phyloP scores from a whole-genome alignment of 345 rosid species.

The Gossypium longicalyx region DNA sequence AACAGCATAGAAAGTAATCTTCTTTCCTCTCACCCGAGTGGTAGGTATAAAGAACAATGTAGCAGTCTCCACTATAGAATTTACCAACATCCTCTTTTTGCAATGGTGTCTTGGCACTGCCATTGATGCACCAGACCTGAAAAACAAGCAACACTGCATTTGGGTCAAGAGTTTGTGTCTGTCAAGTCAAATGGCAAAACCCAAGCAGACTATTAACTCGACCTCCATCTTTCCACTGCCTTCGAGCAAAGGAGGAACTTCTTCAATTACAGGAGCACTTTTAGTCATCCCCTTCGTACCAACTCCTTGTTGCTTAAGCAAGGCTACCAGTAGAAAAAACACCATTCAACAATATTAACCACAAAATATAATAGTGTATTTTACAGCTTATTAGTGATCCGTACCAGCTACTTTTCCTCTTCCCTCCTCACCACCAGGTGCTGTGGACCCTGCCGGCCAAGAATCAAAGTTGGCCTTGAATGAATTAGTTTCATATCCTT shows the following conservation, averaged over 20 bases:
- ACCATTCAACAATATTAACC: slow-evolving; percentile 21
- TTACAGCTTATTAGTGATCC: slow-evolving; percentile 15
- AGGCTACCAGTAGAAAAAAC: slow-evolving; percentile 44
- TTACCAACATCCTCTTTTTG: slow-evolving; percentile 83
- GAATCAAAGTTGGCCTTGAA: slow-evolving; percentile 92
- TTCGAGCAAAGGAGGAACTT: slow-evolving; percentile 93
- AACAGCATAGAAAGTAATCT: slow-evolving; percentile 83
- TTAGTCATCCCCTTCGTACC: slow-evolving; percentile 79
- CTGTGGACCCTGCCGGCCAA: slow-evolving; percentile 85
- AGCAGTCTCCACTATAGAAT: slow-evolving; percentile 95
- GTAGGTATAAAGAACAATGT: slow-evolving; percentile 77
- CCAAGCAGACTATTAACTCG: slow-evolving; percentile 20
- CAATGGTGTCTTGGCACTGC: slow-evolving; percentile 67
- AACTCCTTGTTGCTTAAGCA: slow-evolving; percentile 92
- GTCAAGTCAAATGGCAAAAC: background rate
- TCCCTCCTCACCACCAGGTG: slow-evolving; percentile 87
- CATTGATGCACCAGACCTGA: slow-evolving; percentile 90
- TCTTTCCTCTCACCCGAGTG: slow-evolving; percentile 97
- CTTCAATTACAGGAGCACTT: slow-evolving; percentile 73
- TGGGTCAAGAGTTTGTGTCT: background rate
- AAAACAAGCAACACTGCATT: slow-evolving; percentile 18
- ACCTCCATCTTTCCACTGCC: slow-evolving; percentile 98
- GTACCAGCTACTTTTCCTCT: slow-evolving; percentile 99
- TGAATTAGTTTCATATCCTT: slow-evolving; percentile 88
- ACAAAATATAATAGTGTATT: slow-evolving; percentile 7